Percentiles rank a stretch among this genome's conserved stretches.
phyloP scores from a whole-genome alignment of 2,329 filamentous ascomycete species.

The Ophiostoma sp. region DNA sequence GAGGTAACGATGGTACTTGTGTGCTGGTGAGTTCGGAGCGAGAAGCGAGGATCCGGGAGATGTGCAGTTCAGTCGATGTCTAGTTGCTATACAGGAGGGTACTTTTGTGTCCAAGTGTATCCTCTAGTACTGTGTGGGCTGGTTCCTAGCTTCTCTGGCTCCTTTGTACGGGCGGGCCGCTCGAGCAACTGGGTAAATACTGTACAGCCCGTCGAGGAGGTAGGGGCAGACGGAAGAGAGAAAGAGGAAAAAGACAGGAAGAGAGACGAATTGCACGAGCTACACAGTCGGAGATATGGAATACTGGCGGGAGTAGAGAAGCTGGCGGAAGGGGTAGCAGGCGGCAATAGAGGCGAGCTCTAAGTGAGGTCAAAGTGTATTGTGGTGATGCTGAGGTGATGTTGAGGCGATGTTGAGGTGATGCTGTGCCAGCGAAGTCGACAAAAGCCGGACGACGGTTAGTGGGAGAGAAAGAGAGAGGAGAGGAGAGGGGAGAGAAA shows the following conservation, averaged over 20 bases:
- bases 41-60: not conserved
- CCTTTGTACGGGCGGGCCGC: slow-evolving; percentile 6
- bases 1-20: not conserved
- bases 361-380: not conserved
- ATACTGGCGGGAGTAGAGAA: not conserved
- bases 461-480: not conserved
- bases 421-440: slow-evolving; percentile 4
- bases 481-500: not conserved
- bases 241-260: not conserved
- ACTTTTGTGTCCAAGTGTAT: not conserved
- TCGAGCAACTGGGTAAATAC: not conserved
- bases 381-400: slow-evolving; percentile 1
- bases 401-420: too few relatives aligned
- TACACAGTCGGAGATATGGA: not conserved
- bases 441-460: slow-evolving; percentile 7
- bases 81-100: not conserved
- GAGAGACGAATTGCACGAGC: not conserved
- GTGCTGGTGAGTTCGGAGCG: not conserved
- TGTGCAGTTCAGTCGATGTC: slow-evolving; percentile 4
- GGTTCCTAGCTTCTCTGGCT: not conserved
- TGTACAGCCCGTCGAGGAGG: not conserved
- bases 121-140: not conserved
- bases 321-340: not conserved
- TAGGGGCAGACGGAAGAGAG: not conserved
- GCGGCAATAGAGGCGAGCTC: too few relatives aligned